A percentile compares a stretch with the other conserved stretches of the same genome.
Conservation (phyloP, 2,329 filamentous ascomycete genomes). For the Parastagonospora nodorum region DNA sequence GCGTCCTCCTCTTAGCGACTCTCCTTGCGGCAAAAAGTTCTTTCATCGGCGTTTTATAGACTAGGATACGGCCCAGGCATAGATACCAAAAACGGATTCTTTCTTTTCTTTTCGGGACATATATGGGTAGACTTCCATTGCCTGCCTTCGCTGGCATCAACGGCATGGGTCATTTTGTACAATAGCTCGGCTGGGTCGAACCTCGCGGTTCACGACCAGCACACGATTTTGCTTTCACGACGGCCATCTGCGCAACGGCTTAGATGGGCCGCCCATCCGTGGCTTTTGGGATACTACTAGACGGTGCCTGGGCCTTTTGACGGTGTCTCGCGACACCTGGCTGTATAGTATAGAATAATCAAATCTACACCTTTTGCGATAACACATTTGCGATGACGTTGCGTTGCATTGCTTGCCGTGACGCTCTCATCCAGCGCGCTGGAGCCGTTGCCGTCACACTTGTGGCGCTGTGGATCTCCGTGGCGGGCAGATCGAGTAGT, state of each 20-base stretch:
- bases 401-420: slow-evolving; percentile 7
- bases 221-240: slow-evolving; percentile 41
- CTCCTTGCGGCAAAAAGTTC: slow-evolving; percentile 43
- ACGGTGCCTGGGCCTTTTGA: slow-evolving; percentile 39
- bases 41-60: slow-evolving; percentile 48
- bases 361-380: slow-evolving; percentile 34
- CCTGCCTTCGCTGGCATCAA: slow-evolving; percentile 40
- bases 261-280: slow-evolving; percentile 25
- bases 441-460: slow-evolving; percentile 23
- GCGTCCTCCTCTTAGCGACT: slow-evolving; percentile 41
- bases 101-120: slow-evolving; percentile 29
- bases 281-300: slow-evolving; percentile 34
- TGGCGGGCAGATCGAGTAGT: slow-evolving; percentile 24
- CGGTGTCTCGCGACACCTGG: slow-evolving; percentile 41
- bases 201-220: slow-evolving; percentile 33
- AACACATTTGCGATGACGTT: slow-evolving; percentile 6
- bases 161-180: slow-evolving; percentile 40
- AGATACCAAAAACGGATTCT: slow-evolving; percentile 48
- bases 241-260: slow-evolving; percentile 35
- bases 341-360: slow-evolving; percentile 47
- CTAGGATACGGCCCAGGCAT: slow-evolving; percentile 46
- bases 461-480: slow-evolving; percentile 34
- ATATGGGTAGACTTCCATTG: slow-evolving; percentile 41
- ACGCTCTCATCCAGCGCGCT: slow-evolving; percentile 12
- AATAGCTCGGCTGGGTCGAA: slow-evolving; percentile 39